Base-by-base conservation (phyloP, 306 rosid species). In the Vigna reflexopilosa region DNA sequence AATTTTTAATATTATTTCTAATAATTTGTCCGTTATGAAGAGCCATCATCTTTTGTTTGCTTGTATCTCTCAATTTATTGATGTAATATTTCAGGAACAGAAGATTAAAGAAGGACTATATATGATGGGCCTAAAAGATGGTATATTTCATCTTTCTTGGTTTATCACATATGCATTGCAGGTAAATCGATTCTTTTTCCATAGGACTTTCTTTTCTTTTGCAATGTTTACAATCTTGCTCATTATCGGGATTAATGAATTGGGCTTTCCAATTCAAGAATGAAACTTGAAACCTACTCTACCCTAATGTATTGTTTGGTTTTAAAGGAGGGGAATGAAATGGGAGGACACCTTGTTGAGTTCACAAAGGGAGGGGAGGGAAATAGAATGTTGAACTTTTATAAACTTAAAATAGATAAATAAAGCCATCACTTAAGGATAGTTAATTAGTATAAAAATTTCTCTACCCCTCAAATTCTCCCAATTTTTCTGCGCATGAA, bases 81-180 rank as follows among this genome's bases (percentile, higher is more conserved):
- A 73, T 63, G 56, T 30, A 13, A 78, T 80, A 48, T 84, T 85
- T 86, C 90, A 94, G 98, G 98, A 94, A 79, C 91, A 90, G 78
- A 94, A 92, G 88, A 94, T 94, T 85, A 94, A 88, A 75, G 97
- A 92, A 87, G 97, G 97, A 78, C 97, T 94, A 72, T 90, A 92
- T 91, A 94, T 94, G 98, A 94, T 94, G 98, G 98, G 97, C 80
- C 77, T 94, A 70, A 92, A 90, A 85, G 97, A 92, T 77, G 91
- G 94, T 59, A 85, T 94, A 75, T 94, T 92, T 81, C 91, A 92
- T 85, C 87, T 94, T 76, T 94, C 98, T 67, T 94, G 98, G 97
- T 94, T 92, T 82, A 83, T 92, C 74, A 80, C 97, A 66, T 94
- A 92, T 89, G 89, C 97, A 76, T 70, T 90, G 80, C 97, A 94